Percentiles rank a stretch among this genome's conserved stretches.
phyloP scores from a whole-genome alignment of 1,284 basidiomycete genomes.

The Melampsora americana region DNA sequence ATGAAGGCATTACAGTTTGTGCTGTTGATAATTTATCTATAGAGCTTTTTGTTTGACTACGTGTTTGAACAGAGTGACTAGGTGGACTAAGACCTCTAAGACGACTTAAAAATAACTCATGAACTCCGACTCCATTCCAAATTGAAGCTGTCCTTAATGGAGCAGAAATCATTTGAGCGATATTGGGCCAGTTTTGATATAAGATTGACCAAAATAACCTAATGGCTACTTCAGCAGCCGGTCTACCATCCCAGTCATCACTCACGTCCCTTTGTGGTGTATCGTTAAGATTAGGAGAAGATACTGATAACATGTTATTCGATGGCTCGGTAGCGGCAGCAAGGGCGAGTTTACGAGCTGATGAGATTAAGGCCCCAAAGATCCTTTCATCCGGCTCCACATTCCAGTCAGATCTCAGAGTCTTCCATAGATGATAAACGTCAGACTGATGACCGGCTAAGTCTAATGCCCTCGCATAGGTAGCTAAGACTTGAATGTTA shows the following conservation, averaged over 20 bases:
- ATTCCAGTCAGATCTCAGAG: constrained; percentile 27
- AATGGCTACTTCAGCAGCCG: constrained; percentile 20
- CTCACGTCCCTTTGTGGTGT: background rate
- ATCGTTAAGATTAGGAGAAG: background rate
- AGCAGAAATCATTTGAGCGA: constrained; percentile 27
- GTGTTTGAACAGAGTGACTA: constrained; percentile 3
- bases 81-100: constrained; percentile 25
- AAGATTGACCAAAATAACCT: constrained; percentile 37
- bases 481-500: constrained; percentile 32
- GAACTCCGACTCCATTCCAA: constrained; percentile 24
- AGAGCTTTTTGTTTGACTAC: background rate
- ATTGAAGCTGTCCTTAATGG: constrained; percentile 20
- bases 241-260: constrained; percentile 39
- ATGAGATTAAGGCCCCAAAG: constrained; percentile 35
- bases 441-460: constrained; percentile 27
- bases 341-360: constrained; percentile 25
- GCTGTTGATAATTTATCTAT: constrained; percentile 12
- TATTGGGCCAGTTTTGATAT: constrained; percentile 35
- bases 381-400: constrained; percentile 28
- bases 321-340: background rate
- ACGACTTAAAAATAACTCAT: constrained; percentile 18
- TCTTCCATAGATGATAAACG: constrained; percentile 38
- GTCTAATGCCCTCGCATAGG: constrained; percentile 35
- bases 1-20: constrained; percentile 28
- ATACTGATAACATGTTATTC: background rate